Percentiles rank a stretch among this genome's conserved stretches.
phyloP scores from a whole-genome alignment of 805 yeast genomes.

The Ogataea pignaliae region DNA sequence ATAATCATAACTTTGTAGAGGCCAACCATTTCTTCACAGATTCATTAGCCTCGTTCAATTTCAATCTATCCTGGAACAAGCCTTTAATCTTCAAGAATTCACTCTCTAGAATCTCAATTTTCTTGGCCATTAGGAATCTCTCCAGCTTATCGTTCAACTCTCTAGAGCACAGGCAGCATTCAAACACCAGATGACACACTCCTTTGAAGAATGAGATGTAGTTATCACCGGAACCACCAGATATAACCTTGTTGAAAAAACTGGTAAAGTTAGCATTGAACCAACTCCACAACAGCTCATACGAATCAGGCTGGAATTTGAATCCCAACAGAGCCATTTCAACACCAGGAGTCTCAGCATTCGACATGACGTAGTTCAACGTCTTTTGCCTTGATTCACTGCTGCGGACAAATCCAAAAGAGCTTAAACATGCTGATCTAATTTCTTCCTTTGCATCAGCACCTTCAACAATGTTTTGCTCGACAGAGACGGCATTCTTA shows the following conservation, averaged over 20 bases:
- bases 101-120: slow-evolving; percentile 18
- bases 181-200: slow-evolving; percentile 39
- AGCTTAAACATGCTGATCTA: slow-evolving; percentile 52
- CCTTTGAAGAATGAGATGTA: slow-evolving; percentile 40
- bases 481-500: slow-evolving; percentile 44
- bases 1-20: not conserved
- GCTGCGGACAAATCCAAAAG: slow-evolving; percentile 47
- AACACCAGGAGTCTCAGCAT: slow-evolving; percentile 49
- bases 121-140: slow-evolving; percentile 17
- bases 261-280: slow-evolving; percentile 45
- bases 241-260: slow-evolving; percentile 46
- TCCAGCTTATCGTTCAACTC: slow-evolving; percentile 14
- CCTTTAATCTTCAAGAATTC: slow-evolving; percentile 17
- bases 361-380: slow-evolving; percentile 52
- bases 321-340: slow-evolving; percentile 58
- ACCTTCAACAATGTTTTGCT: slow-evolving; percentile 29
- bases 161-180: slow-evolving; percentile 22
- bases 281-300: slow-evolving; percentile 50
- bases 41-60: slow-evolving; percentile 22
- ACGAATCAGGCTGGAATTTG: slow-evolving; percentile 32
- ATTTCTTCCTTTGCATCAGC: slow-evolving; percentile 30
- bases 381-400: slow-evolving; percentile 46
- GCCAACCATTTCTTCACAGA: slow-evolving; percentile 7
- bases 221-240: slow-evolving; percentile 38
- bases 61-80: slow-evolving; percentile 22